A percentile compares a stretch with the other conserved stretches of the same genome.
Conservation (phyloP, 2,329 filamentous ascomycete genomes). For the Waltergamsia citrina region DNA sequence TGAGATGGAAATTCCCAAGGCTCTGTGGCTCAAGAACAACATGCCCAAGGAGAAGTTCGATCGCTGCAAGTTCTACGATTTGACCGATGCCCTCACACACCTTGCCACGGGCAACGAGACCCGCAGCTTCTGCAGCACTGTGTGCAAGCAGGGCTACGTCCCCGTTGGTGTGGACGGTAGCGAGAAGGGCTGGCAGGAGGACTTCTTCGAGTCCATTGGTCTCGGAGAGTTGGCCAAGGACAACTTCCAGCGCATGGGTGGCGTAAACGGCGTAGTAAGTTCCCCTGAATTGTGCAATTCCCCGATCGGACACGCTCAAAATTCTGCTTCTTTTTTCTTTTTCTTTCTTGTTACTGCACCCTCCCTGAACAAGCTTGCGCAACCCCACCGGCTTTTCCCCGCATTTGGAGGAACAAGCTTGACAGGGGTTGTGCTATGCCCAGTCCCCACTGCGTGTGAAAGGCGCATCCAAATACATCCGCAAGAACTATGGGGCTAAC, state of each 20-base stretch:
- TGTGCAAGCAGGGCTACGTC: slow-evolving; percentile 95
- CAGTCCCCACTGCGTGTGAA: too few relatives aligned
- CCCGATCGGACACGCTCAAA: slow-evolving; percentile 2
- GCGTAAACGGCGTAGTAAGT: slow-evolving; percentile 87
- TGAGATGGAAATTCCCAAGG: slow-evolving; percentile 99
- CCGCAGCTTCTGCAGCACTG: slow-evolving; percentile 88
- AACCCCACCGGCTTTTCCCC: slow-evolving; percentile 1
- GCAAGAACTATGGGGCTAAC: too few relatives aligned
- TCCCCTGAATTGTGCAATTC: too few relatives aligned
- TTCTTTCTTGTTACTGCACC: not conserved
- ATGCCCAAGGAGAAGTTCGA: slow-evolving; percentile 89
- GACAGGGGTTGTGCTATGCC: too few relatives aligned
- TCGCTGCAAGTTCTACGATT: slow-evolving; percentile 93
- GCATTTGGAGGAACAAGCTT: not conserved
- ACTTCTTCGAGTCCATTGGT: slow-evolving; percentile 82
- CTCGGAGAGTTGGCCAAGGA: slow-evolving; percentile 77
- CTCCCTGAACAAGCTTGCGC: not conserved
- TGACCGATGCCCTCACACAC: slow-evolving; percentile 88
- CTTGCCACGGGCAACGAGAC: slow-evolving; percentile 88
- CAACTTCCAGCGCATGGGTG: slow-evolving; percentile 87
- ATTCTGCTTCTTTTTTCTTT: not conserved
- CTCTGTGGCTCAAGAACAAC: slow-evolving; percentile 96
- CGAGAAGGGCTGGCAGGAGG: slow-evolving; percentile 96
- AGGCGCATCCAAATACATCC: too few relatives aligned
- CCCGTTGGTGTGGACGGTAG: slow-evolving; percentile 96